Evolutionary conservation across 192 early-diverging fungal species (phyloP).

Genomic region (Lunasporangiospora selenospora): DNA sequence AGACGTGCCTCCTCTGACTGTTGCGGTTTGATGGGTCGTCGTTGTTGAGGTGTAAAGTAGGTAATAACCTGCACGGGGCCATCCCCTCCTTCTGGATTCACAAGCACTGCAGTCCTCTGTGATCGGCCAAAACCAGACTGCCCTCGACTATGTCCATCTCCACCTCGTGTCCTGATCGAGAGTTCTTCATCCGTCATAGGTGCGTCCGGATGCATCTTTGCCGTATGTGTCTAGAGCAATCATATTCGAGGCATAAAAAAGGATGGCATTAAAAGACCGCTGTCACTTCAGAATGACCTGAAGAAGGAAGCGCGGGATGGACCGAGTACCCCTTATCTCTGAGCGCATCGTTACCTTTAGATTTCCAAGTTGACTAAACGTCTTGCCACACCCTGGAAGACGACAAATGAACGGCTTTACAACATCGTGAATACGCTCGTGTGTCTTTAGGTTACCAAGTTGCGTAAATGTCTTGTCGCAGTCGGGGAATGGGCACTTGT

Average conservation of each 20-base stretch:
- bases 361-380: constrained; percentile 81
- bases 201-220: constrained; percentile 41
- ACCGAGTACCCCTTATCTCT: too few species aligned
- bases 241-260: too few species aligned
- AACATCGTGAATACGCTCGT: constrained; percentile 79
- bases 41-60: constrained; percentile 38
- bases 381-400: constrained; percentile 65
- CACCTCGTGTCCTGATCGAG: too few species aligned
- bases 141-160: too few species aligned
- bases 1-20: constrained; percentile 11
- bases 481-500: constrained; percentile 62
- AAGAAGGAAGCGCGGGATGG: too few species aligned
- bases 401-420: constrained; percentile 81
- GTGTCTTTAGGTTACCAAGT: constrained; percentile 82
- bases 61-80: too few species aligned
- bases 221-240: constrained; percentile 31
- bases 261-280: too few species aligned
- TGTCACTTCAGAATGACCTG: too few species aligned
- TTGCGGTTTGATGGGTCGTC: constrained; percentile 35
- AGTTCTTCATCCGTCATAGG: constrained; percentile 33
- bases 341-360: too few species aligned
- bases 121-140: too few species aligned
- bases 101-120: too few species aligned
- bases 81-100: too few species aligned
- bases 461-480: constrained; percentile 80